Evolutionary conservation across 2,329 filamentous ascomycete species (phyloP), one percentile per base, ranked within the genome.

Genomic region (Trichoderma endophyticum): DNA sequence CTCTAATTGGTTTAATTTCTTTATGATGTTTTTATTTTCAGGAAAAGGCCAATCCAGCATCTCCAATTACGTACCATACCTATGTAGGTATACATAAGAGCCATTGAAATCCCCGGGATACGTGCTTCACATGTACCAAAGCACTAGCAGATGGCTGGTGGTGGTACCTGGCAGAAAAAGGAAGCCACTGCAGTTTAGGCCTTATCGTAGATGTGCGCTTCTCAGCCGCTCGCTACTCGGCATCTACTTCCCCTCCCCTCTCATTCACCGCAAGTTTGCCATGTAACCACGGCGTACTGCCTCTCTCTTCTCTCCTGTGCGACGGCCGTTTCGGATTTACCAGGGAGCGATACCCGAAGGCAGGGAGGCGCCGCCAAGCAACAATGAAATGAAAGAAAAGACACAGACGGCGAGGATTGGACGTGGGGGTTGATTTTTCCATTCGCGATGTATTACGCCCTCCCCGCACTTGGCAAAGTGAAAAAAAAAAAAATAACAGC

Each of bases 221-320:
- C 4, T 48, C 43, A 48, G 43, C 28, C 26, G 56, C 21, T 39
- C 67, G 60, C 24, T 63, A 64, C 68, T 57, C 68, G 39, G 24
- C 68, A 39, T 51, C 59, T 70, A 70, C 68, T 11, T 70, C 32
- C 68, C 43, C 48, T 63, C 60, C 32, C 24, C 68, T 3, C 14
- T 43, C 68, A 70, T 70, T 70, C 68, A 70, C 68, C 68, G 68
- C 60, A 70, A 64, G 26, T 70, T 70, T 43, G 68, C 60, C 62
- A 70, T 70, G 68, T 70, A 70, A 64, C 68, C 60, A 36, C 32
- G 32, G 24, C 32, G 68, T 64, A 70, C 66, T 61, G 11, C 14
- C 26, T 12, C 15, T 28, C 11, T 30, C n/a, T 9, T 0, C 54
- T 59, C 8, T 43, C 14, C 12, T 43, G 21, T n/a, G 57, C 32